A percentile compares a stretch with the other conserved stretches of the same genome.
These are phyloP conservation scores for Oenanthe javanica DNA, from an alignment of 140 eudicot species.

Conservation along the genomic window DNA sequence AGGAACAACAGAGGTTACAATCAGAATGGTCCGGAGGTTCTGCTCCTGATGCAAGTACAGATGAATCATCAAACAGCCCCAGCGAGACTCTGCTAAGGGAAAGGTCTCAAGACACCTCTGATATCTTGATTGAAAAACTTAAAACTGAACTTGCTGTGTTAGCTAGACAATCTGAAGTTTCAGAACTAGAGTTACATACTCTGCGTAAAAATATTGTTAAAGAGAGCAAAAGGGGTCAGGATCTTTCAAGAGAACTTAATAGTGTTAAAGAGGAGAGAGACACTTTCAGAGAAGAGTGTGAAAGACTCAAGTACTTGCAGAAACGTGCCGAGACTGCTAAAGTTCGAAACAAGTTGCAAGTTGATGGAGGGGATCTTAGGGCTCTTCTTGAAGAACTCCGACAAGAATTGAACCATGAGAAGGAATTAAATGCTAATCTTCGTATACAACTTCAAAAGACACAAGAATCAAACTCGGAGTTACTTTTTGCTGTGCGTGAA, in stretches of 20 bases:
- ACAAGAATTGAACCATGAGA: constrained; percentile 70
- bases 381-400: constrained; percentile 59
- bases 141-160: constrained; percentile 51
- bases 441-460: constrained; percentile 85
- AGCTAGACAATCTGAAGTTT: constrained; percentile 69
- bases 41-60: constrained; percentile 55
- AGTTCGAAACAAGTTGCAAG: constrained; percentile 27
- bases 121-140: constrained; percentile 51
- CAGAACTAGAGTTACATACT: constrained; percentile 79
- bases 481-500: constrained; percentile 80
- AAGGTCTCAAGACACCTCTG: constrained; percentile 37
- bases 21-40: constrained; percentile 87
- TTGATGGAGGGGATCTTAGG: constrained; percentile 59
- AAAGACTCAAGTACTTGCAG: constrained; percentile 39
- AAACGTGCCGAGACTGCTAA: constrained; percentile 38
- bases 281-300: constrained; percentile 53
- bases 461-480: constrained; percentile 83
- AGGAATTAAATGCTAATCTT: constrained; percentile 71
- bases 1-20: constrained; percentile 45
- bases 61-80: constrained; percentile 61
- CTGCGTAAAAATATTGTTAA: constrained; percentile 82
- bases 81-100: constrained; percentile 37
- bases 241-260: constrained; percentile 58
- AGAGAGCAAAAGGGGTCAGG: constrained; percentile 82
- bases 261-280: constrained; percentile 64